A percentile compares a stretch with the other conserved stretches of the same genome.
phyloP scores from a whole-genome alignment of 805 yeast species.

The Diddensiella transvaalensis region DNA sequence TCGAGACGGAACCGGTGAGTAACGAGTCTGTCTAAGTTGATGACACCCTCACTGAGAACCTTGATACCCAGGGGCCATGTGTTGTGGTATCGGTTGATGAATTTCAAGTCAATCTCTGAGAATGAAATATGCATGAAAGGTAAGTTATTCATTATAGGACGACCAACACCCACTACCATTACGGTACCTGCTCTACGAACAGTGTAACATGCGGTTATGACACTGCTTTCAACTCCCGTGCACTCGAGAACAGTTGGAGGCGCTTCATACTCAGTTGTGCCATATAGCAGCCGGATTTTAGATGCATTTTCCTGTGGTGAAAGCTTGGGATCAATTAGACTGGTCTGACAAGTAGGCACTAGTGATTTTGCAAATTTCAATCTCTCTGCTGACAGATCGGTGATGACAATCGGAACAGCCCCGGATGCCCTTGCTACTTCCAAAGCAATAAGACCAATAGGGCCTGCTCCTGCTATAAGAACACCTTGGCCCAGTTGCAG shows the following conservation, averaged over 20 bases:
- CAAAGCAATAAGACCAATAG: slow-evolving; percentile 57
- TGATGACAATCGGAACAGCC: slow-evolving; percentile 62
- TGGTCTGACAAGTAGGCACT: slow-evolving; percentile 26
- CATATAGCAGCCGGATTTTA: slow-evolving; percentile 35
- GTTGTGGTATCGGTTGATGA: slow-evolving; percentile 56
- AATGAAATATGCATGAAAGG: slow-evolving; percentile 75
- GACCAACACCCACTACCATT: slow-evolving; percentile 86
- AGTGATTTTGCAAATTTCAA: slow-evolving; percentile 60
- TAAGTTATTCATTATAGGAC: slow-evolving; percentile 44
- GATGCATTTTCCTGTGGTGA: slow-evolving; percentile 44
- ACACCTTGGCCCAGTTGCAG: slow-evolving; percentile 64
- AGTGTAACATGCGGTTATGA: slow-evolving; percentile 60
- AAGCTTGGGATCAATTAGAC: slow-evolving; percentile 55
- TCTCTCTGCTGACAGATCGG: slow-evolving; percentile 67
- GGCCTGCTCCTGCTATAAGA: slow-evolving; percentile 84
- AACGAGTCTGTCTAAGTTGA: slow-evolving; percentile 64
- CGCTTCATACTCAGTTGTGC: slow-evolving; percentile 15
- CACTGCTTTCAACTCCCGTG: slow-evolving; percentile 76
- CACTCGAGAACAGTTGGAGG: slow-evolving; percentile 76
- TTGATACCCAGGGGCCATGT: neutral
- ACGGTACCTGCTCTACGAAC: slow-evolving; percentile 65
- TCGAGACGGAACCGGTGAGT: slow-evolving; percentile 70
- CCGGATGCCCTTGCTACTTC: slow-evolving; percentile 67
- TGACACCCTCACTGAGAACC: slow-evolving; percentile 55
- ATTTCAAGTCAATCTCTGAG: slow-evolving; percentile 79